Evolutionary conservation across 768 basidiomycete species (phyloP).

Genomic region (Lactarius trivialis): DNA sequence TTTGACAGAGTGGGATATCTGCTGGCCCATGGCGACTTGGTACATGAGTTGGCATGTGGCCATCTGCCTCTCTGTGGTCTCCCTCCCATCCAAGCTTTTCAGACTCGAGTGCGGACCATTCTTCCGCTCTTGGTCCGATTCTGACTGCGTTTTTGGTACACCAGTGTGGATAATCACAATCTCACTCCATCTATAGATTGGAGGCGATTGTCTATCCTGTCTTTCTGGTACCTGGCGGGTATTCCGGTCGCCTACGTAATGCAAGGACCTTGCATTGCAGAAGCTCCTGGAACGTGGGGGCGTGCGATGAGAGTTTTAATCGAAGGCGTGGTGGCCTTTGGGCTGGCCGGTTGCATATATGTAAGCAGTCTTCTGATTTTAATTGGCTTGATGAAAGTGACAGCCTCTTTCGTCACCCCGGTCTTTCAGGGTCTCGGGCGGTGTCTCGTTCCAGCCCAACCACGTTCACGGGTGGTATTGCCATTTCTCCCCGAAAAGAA

Average conservation of each 20-base stretch:
- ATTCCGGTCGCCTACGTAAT: not conserved
- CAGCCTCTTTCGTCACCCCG: not conserved
- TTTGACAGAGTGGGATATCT: slow-evolving; percentile 10
- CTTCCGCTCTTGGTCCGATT: not conserved
- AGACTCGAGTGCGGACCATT: not conserved
- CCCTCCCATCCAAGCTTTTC: slow-evolving; percentile 14
- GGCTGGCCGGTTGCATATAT: slow-evolving; percentile 3
- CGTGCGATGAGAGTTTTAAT: slow-evolving; percentile 10
- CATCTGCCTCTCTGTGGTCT: slow-evolving; percentile 8
- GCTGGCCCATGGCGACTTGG: slow-evolving; percentile 16
- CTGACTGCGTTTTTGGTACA: not conserved
- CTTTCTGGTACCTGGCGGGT: slow-evolving; percentile 10
- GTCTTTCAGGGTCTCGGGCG: slow-evolving; percentile 8
- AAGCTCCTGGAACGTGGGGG: slow-evolving; percentile 10
- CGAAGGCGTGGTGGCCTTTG: slow-evolving; percentile 13
- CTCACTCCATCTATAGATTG: slow-evolving; percentile 6
- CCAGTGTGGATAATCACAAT: not conserved
- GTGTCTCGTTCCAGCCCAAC: not conserved
- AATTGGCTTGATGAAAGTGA: not conserved
- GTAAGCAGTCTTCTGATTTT: not conserved
- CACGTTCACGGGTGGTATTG: not conserved
- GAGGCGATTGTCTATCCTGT: not conserved
- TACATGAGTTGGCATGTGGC: slow-evolving; percentile 15
- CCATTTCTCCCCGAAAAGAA: slow-evolving; percentile 4
- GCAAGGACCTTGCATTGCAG: not conserved